Conservation (phyloP, 2,329 filamentous ascomycete species). For the Tolypocladium amazonense region DNA sequence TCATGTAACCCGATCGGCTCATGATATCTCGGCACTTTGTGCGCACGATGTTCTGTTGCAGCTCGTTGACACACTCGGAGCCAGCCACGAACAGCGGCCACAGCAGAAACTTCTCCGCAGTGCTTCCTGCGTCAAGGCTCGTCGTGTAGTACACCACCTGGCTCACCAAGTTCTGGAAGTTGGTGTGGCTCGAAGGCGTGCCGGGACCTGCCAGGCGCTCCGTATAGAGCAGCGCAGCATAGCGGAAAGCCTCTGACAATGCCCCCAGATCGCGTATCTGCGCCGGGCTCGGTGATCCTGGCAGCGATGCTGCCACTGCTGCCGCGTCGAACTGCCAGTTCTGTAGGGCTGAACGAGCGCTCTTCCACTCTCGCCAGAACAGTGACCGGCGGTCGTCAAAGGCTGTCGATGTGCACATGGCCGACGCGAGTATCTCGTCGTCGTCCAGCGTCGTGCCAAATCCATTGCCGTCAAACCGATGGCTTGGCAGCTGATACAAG, state of each 20-base stretch:
- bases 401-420: slow-evolving; percentile 28
- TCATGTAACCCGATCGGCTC: slow-evolving; percentile 82
- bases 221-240: slow-evolving; percentile 79
- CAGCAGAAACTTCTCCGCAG: slow-evolving; percentile 77
- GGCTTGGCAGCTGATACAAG: slow-evolving; percentile 31
- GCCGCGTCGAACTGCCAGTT: slow-evolving; percentile 66
- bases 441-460: slow-evolving; percentile 47
- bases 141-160: slow-evolving; percentile 77
- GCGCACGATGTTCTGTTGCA: slow-evolving; percentile 70
- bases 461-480: slow-evolving; percentile 57
- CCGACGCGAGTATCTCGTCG: slow-evolving; percentile 37
- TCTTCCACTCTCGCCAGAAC: slow-evolving; percentile 86
- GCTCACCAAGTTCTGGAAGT: slow-evolving; percentile 74
- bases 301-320: slow-evolving; percentile 39
- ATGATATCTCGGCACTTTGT: slow-evolving; percentile 78
- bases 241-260: slow-evolving; percentile 83
- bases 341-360: slow-evolving; percentile 64
- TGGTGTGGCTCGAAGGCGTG: slow-evolving; percentile 60
- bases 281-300: slow-evolving; percentile 38
- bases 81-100: slow-evolving; percentile 91
- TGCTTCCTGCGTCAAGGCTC: slow-evolving; percentile 60
- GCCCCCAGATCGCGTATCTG: slow-evolving; percentile 68
- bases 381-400: slow-evolving; percentile 49
- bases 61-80: slow-evolving; percentile 75
- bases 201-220: slow-evolving; percentile 75